Evolutionary conservation across 2,329 filamentous ascomycete species (phyloP), one percentile per base, ranked within the genome.

Genomic region (Cytospora leucostoma): DNA sequence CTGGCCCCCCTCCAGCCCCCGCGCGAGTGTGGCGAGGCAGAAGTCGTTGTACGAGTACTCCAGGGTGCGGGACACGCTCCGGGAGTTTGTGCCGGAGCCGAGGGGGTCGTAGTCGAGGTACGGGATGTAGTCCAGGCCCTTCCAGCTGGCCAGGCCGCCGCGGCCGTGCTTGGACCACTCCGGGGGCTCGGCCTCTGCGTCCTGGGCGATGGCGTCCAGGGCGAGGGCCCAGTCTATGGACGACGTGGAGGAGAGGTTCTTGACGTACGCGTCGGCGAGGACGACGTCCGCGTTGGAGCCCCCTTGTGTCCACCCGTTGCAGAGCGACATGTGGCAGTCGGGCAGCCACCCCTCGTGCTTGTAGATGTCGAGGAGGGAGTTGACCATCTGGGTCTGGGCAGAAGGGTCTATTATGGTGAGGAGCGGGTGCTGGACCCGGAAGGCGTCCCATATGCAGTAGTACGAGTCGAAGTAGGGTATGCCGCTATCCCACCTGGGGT

Each of bases 31-130:
- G 6, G 80, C 82, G 15, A 85, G 77, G 60, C 80, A 84, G 67
- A 81, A 89, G 71, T 89, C 87, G 59, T 89, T 80, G 72, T 89
- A 88, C 0, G 85, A 82, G 68, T 88, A 89, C 69, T 90, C 88
- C 1, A 90, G 80, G 0, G 87, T 90, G 10, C 88, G 78, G 2
- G 85, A 88, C n/a, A 90, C 83, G 59, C 83, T 87, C 8, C 88
- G 81, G 0, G 88, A 89, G 67, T 86, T 84, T 0, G 84, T 82
- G 0, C 88, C 88, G 12, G 81, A 79, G 0, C 86, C 85, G 2
- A 78, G 71, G 0, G 81, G 79, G 67, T 90, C 87, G 54, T 81
- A 82, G 66, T 90, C 85, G 7, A 87, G 79, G 5, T 81, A 82
- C 0, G 88, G 88, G 13, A 91, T 89, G 68, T 89, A 91, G 4